phyloP scores from a whole-genome alignment of 495 filamentous ascomycete species.

The Podospora australis region DNA sequence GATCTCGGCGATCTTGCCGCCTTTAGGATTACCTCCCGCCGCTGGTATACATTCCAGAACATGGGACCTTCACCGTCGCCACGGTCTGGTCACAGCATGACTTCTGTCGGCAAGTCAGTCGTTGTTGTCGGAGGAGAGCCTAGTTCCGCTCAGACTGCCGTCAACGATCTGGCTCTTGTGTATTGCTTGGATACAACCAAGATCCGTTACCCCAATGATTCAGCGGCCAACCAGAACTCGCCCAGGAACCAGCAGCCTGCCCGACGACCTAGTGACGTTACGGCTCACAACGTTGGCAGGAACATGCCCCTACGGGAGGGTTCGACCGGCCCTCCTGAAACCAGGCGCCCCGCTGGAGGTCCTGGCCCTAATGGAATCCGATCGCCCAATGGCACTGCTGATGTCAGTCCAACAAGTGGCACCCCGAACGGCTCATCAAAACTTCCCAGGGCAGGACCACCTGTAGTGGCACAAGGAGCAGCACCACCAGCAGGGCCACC shows the following conservation, averaged over 20 bases:
- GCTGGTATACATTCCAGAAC: slow-evolving; percentile 99
- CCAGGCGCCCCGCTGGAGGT: slow-evolving; percentile 45
- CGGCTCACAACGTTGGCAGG: slow-evolving; percentile 26
- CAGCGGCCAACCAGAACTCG: slow-evolving; percentile 44
- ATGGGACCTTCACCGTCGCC: slow-evolving; percentile 96
- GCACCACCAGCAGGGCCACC: slow-evolving; percentile 65
- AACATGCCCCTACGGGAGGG: slow-evolving; percentile 55
- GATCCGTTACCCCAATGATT: slow-evolving; percentile 87
- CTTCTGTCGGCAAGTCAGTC: slow-evolving; percentile 82
- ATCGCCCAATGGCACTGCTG: slow-evolving; percentile 26
- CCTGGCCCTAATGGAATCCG: slow-evolving; percentile 33
- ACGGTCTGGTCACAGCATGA: slow-evolving; percentile 96
- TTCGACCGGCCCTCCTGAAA: slow-evolving; percentile 51
- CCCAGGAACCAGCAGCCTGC: slow-evolving; percentile 23
- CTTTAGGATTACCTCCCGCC: slow-evolving; percentile 81
- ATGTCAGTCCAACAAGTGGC: slow-evolving; percentile 26
- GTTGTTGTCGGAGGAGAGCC: slow-evolving; percentile 92
- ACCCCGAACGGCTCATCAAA: slow-evolving; percentile 37
- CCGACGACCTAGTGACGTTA: slow-evolving; percentile 38
- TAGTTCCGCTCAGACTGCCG: slow-evolving; percentile 73
- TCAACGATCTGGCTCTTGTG: slow-evolving; percentile 76
- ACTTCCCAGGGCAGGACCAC: slow-evolving; percentile 59
- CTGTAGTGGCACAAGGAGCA: slow-evolving; percentile 48
- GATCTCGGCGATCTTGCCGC: slow-evolving; percentile 93
- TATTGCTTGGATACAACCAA: slow-evolving; percentile 93